phyloP scores from a whole-genome alignment of 2,329 filamentous ascomycete species.

The Neocatenulostroma microsporum region DNA sequence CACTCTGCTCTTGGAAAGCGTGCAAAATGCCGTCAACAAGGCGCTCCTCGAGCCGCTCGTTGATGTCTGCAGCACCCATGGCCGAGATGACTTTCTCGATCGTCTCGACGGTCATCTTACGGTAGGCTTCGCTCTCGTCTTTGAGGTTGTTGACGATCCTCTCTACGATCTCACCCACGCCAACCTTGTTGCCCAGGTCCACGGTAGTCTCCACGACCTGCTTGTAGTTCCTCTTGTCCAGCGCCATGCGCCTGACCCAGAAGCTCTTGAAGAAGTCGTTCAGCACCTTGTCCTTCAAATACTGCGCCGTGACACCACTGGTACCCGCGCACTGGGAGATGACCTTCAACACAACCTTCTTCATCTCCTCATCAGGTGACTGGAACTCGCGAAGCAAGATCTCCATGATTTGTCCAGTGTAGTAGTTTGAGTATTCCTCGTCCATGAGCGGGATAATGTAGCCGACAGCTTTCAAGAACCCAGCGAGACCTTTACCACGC shows the following conservation, averaged over 20 bases:
- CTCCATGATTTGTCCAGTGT: slow-evolving; percentile 98
- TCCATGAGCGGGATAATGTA: slow-evolving; percentile 99
- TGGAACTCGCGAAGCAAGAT: slow-evolving; percentile 93
- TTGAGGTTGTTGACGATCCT: slow-evolving; percentile 92
- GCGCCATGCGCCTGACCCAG: slow-evolving; percentile 93
- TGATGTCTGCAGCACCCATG: slow-evolving; percentile 87
- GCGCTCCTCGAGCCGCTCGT: slow-evolving; percentile 83
- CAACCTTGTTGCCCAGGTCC: slow-evolving; percentile 95
- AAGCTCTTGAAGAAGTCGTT: slow-evolving; percentile 98
- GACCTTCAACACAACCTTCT: slow-evolving; percentile 97
- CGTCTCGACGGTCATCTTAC: slow-evolving; percentile 98
- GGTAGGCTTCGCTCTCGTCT: slow-evolving; percentile 94
- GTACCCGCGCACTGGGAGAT: slow-evolving; percentile 92
- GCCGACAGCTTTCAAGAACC: slow-evolving; percentile 93
- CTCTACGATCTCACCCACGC: slow-evolving; percentile 88
- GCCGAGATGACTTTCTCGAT: slow-evolving; percentile 94
- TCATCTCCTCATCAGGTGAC: slow-evolving; percentile 98
- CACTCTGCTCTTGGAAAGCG: slow-evolving; percentile 95
- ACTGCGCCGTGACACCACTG: slow-evolving; percentile 87
- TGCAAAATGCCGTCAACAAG: slow-evolving; percentile 92
- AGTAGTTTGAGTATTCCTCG: slow-evolving; percentile 98
- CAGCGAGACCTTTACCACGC: slow-evolving; percentile 88
- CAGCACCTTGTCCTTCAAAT: slow-evolving; percentile 90
- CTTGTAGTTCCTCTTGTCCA: slow-evolving; percentile 95
- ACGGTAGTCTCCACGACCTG: slow-evolving; percentile 98